Evolutionary conservation across 2,329 filamentous ascomycete species (phyloP).

Genomic region (Phialocephala sp.): DNA sequence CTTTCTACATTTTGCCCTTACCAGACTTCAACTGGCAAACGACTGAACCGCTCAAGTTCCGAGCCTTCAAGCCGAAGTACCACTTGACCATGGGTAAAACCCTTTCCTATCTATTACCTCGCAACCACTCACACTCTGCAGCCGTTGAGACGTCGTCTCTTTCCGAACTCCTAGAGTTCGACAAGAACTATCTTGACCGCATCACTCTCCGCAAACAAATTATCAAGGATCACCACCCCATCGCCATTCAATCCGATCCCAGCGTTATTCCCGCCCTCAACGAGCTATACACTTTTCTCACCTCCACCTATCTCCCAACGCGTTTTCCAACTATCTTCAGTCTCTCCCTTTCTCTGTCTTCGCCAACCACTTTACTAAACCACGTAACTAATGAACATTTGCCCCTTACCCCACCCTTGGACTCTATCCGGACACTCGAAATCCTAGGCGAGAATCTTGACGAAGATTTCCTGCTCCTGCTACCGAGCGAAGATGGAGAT

Average conservation of each 20-base stretch:
- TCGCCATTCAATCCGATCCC: conserved; percentile 47
- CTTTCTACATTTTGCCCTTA: conserved; percentile 45
- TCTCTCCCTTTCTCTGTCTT: conserved; percentile 37
- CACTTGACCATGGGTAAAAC: conserved; percentile 67
- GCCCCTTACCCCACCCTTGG: conserved; percentile 44
- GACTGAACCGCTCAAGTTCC: conserved; percentile 57
- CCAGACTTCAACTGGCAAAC: conserved; percentile 55
- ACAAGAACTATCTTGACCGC: conserved; percentile 61
- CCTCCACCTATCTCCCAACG: conserved; percentile 58
- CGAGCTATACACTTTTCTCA: conserved; percentile 63
- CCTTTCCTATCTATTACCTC: background rate
- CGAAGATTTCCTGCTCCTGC: conserved; percentile 63
- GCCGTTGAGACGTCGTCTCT: conserved; percentile 57
- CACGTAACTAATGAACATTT: conserved; percentile 50
- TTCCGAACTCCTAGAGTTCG: conserved; percentile 62
- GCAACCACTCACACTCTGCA: conserved; percentile 37
- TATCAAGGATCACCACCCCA: conserved; percentile 50
- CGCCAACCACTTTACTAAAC: conserved; percentile 48
- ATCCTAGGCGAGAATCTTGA: conserved; percentile 59
- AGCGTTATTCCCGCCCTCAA: conserved; percentile 52
- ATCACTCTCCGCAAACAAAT: conserved; percentile 54
- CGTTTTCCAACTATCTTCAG: conserved; percentile 61
- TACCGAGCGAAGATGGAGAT: conserved; percentile 48
- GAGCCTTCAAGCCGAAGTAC: conserved; percentile 66
- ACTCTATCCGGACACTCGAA: conserved; percentile 50